phyloP scores from a whole-genome alignment of 768 basidiomycete species.

The Serpula lacrymans region DNA sequence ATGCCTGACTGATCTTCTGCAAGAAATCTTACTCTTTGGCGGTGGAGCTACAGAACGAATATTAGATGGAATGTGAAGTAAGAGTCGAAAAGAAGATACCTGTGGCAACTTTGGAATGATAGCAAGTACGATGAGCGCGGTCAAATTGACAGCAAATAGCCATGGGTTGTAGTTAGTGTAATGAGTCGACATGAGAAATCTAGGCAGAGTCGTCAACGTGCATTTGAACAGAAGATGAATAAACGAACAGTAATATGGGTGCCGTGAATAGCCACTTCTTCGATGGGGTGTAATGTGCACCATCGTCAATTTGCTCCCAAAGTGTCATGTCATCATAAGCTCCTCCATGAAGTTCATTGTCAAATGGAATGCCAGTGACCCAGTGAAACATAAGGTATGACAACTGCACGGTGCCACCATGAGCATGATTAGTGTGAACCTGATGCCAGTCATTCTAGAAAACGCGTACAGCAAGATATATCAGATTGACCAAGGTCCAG shows the following conservation, averaged over 20 bases:
- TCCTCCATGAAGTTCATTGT: slow-evolving; percentile 80
- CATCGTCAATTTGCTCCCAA: slow-evolving; percentile 99
- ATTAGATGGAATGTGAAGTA: slow-evolving; percentile 4
- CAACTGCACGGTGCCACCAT: slow-evolving; percentile 59
- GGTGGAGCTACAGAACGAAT: slow-evolving; percentile 56
- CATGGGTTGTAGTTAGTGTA: slow-evolving; percentile 97
- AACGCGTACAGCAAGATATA: slow-evolving; percentile 83
- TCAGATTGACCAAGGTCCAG: slow-evolving; percentile 91
- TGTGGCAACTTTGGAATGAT: slow-evolving; percentile 96
- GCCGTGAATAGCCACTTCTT: slow-evolving; percentile 95
- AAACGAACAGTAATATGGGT: slow-evolving; percentile 81
- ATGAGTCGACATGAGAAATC: slow-evolving; percentile 95
- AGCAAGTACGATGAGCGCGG: slow-evolving; percentile 70
- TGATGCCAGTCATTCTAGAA: too few relatives aligned
- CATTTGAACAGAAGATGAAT: slow-evolving; percentile 3
- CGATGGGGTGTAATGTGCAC: slow-evolving; percentile 96
- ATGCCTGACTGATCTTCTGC: slow-evolving; percentile 61
- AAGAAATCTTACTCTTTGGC: slow-evolving; percentile 78
- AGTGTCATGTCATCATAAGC: slow-evolving; percentile 97
- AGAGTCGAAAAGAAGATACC: slow-evolving; percentile 38
- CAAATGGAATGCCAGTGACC: slow-evolving; percentile 96
- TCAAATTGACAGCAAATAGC: slow-evolving; percentile 87
- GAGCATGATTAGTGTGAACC: not conserved
- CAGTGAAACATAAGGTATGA: slow-evolving; percentile 99
- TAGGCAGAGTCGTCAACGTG: slow-evolving; percentile 27